Percentiles rank a stretch among this genome's conserved stretches.
These are phyloP conservation scores for Talaromyces sp. DNA, from an alignment of 2,329 filamentous ascomycete genomes.

Conservation along the genomic window DNA sequence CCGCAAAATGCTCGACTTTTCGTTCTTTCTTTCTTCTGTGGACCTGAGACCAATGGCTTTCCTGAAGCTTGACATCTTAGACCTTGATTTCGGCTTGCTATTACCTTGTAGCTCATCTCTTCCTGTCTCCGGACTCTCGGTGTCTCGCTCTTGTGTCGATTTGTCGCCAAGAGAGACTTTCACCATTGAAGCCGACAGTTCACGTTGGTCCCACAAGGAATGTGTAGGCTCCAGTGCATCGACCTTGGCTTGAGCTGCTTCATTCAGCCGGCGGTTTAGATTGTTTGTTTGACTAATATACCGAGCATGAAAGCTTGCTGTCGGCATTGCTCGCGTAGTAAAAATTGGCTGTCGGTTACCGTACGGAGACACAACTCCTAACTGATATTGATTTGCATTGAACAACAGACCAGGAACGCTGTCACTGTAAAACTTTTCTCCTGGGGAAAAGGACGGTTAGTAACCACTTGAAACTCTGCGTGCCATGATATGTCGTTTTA, in stretches of 20 bases:
- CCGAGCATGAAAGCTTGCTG: conserved; percentile 28
- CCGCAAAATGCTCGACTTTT: conserved; percentile 25
- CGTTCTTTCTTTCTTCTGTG: conserved; percentile 25
- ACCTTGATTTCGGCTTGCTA: conserved; percentile 20
- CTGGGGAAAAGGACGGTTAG: background rate
- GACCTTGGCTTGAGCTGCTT: conserved; percentile 31
- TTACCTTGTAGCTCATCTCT: background rate
- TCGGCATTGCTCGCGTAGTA: conserved; percentile 23
- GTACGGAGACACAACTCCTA: conserved; percentile 31
- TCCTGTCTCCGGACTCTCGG: background rate
- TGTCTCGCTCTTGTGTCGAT: background rate
- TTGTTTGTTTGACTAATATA: conserved; percentile 34
- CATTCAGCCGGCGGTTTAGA: conserved; percentile 35
- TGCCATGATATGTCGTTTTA: conserved; percentile 12
- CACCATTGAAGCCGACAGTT: conserved; percentile 28
- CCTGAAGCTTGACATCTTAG: conserved; percentile 31
- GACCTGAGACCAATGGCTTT: conserved; percentile 36
- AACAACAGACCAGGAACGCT: conserved; percentile 15
- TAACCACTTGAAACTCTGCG: background rate
- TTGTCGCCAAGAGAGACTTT: background rate
- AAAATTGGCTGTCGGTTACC: conserved; percentile 22
- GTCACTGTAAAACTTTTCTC: conserved; percentile 11
- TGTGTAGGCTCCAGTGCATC: conserved; percentile 32
- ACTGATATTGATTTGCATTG: conserved; percentile 33
- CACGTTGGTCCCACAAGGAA: conserved; percentile 35